Base-by-base conservation (phyloP, 768 basidiomycete genomes). In the Tricholoma flavovirens region DNA sequence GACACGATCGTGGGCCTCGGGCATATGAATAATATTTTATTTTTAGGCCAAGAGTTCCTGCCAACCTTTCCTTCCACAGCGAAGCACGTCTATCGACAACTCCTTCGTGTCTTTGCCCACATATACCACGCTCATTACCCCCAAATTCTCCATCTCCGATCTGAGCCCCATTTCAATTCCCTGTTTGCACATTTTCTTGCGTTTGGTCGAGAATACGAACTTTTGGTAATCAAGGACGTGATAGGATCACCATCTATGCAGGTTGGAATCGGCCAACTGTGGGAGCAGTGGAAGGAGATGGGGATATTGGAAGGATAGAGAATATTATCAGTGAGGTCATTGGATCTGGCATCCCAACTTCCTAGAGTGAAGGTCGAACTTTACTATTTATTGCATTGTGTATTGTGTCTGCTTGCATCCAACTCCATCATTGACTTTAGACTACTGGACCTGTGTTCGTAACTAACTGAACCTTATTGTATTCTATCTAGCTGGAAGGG, bases 151-250 rank as follows among this genome's bases (percentile, higher is more conserved):
- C 97, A 99, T 67, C 83, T 99, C 32, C 91, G 92, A 53, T 86
- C 90, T 12, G 97, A 98, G 70, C 90, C 90, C 0, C 95, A 97
- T 69, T 95, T 96, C 74, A 96, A 96, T 71, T 96, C 93, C 5
- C 83, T 99, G 33, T 99, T 99, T 69, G 97, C 97, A 0, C 97
- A 99, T 72, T 98, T 97, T 75, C 77, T 99, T 30, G 90, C 96
- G 0, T 98, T 98, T 66, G 97, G 97, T 2, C 83, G 87, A 57
- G 93, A 98, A 70, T 99, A 97, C 67, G 91, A 97, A 66, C 73
- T 98, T 36, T 71, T 98, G 58, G 93, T 96, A 38, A 73, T 88
- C 67, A 93, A 93, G 71, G 97, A 99, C 61, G 80, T 98, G 63
- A 88, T 85, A 62, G 90, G 91, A 2, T 66, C 82, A 43, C 57